Base-by-base conservation (phyloP, 352 stramenopile genomes). In the Discostella stelligera region DNA sequence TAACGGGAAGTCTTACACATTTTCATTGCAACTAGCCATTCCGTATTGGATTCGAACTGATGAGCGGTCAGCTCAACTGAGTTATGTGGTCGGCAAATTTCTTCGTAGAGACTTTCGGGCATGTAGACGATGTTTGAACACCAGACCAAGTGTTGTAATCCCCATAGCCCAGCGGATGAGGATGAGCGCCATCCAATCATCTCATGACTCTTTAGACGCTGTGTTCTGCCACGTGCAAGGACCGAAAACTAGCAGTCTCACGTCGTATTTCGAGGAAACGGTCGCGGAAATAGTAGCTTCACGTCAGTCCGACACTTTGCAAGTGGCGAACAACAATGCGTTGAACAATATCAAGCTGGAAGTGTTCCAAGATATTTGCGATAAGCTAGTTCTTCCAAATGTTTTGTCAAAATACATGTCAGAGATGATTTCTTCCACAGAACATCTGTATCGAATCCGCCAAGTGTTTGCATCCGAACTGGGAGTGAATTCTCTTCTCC, bases 101-200 rank as follows among this genome's bases (percentile, higher is more conserved):
- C 71, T 94, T 23, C 54, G 80, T 27, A 82, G 74, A 39, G 84
- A 91, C 54, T 82, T 80, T 41, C 56, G 79, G n/a, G 67, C 75
- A 32, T 84, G 75, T 61, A 81, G 89, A 78, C 83, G 82, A 67
- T 65, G 79, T 79, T 72, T 92, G 20, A 80, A 58, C 44, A 63
- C 85, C 7, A 78, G 82, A 55, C 81, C 85, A 70, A 88, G 56
- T 58, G 79, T 89, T 30, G 81, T 89, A 0, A 90, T 93, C 62
- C 87, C 87, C 25, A 79, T 93, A 58, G 89, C 89, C n/a, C 87
- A 94, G 59, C 73, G 89, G n/a, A 84, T 94, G 66, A 80, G 89
- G 66, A 90, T 94, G 79, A 85, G 71, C 25, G 60, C 74, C 9
- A 81, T 58, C 49, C 25, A 85, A 68, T 46, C 64, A 60, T 82